phyloP scores from a whole-genome alignment of 495 filamentous ascomycete genomes.

The Annulohypoxylon maeteangense region DNA sequence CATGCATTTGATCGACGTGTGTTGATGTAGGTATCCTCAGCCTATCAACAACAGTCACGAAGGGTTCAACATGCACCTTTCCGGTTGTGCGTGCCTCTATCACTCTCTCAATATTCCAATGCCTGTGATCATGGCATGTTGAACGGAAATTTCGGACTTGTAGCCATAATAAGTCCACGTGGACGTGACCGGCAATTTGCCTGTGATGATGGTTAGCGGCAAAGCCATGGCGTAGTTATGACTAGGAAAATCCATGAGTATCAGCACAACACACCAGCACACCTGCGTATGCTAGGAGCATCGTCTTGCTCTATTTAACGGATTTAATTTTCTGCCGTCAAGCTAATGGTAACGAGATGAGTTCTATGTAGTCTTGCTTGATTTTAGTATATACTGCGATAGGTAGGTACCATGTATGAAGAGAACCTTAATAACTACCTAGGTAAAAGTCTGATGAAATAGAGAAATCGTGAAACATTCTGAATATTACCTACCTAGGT shows the following conservation, averaged over 20 bases:
- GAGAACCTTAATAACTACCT: neutral
- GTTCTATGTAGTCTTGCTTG: neutral
- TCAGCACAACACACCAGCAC: neutral
- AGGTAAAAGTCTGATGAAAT: neutral
- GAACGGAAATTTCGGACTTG: neutral
- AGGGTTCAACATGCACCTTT: constrained; percentile 14
- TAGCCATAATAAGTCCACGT: neutral
- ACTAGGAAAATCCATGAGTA: neutral
- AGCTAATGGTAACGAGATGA: neutral
- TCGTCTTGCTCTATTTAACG: neutral
- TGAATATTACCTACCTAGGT: too few relatives aligned
- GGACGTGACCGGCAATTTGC: neutral
- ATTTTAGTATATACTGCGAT: neutral
- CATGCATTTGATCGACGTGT: constrained; percentile 23
- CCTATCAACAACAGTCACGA: constrained; percentile 26
- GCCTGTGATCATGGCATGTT: neutral
- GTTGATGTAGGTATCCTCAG: constrained; percentile 20
- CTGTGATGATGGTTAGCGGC: neutral
- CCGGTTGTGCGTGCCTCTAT: constrained; percentile 15
- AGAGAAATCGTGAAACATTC: neutral
- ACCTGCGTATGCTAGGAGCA: neutral
- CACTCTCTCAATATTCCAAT: neutral
- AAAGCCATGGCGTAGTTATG: constrained; percentile 8
- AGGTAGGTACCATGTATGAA: neutral
- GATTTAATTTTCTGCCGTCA: neutral